Evolutionary conservation across 2,329 filamentous ascomycete species (phyloP).

Genomic region (Orbilia oligospora): DNA sequence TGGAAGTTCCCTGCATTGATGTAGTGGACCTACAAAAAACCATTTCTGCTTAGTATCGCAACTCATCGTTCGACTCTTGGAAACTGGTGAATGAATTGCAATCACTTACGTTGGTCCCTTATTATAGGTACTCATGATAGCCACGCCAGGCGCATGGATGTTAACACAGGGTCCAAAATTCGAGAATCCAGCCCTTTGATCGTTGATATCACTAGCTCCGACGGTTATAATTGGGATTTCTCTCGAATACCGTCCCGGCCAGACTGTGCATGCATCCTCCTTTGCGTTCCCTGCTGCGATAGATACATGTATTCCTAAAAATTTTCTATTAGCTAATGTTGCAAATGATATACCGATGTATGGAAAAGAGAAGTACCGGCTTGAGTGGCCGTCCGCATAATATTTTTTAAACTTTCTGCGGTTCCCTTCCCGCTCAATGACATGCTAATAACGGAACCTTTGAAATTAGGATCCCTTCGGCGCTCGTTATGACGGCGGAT

Average conservation of each 20-base stretch:
- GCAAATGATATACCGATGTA: background rate
- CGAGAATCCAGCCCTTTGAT: constrained; percentile 67
- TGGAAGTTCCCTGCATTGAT: constrained; percentile 73
- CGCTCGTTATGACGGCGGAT: constrained; percentile 68
- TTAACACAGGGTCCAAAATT: constrained; percentile 71
- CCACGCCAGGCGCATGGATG: constrained; percentile 73
- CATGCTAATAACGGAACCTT: constrained; percentile 71
- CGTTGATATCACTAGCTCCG: constrained; percentile 66
- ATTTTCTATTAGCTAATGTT: background rate
- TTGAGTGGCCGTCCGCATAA: background rate
- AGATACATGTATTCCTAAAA: constrained; percentile 66
- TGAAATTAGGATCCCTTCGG: constrained; percentile 60
- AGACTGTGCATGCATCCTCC: constrained; percentile 60
- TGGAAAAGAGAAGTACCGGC: background rate
- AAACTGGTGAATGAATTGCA: too few relatives aligned
- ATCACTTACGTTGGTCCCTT: constrained; percentile 67
- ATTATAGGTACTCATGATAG: constrained; percentile 71
- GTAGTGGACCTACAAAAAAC: constrained; percentile 67
- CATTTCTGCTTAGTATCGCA: background rate
- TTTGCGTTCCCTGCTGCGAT: constrained; percentile 68
- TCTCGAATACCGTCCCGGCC: constrained; percentile 66
- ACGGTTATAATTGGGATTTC: constrained; percentile 67
- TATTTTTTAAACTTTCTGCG: background rate
- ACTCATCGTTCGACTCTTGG: too few relatives aligned
- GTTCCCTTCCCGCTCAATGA: constrained; percentile 70